Evolutionary conservation across 306 rosid genomes (phyloP).

Genomic region (Pyrus pyrifolia): DNA sequence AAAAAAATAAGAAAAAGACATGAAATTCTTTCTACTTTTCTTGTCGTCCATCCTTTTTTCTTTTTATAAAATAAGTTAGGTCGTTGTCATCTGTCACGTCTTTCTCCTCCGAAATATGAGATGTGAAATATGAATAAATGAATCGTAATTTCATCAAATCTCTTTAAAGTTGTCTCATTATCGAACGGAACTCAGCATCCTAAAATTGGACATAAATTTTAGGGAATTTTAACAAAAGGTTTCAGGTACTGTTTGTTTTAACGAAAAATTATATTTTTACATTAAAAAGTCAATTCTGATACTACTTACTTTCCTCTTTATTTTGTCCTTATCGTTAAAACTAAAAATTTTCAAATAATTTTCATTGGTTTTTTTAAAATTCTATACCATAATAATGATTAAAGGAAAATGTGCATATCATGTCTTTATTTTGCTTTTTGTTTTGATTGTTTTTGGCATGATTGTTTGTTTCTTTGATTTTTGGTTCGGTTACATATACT

Average conservation of each 20-base stretch:
- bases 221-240: no score
- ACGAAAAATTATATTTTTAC: no score
- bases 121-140: not conserved
- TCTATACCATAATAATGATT: not conserved
- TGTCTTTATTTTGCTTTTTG: not conserved
- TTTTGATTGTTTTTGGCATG: not conserved
- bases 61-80: not conserved
- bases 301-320: no score
- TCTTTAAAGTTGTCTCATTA: not conserved
- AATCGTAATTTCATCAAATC: not conserved
- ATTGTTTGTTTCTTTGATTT: not conserved
- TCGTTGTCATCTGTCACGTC: not conserved
- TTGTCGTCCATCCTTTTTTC: slow-evolving; percentile 18
- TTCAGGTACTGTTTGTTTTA: no score
- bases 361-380: not conserved
- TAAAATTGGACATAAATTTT: not conserved
- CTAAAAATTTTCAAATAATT: no score
- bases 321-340: no score
- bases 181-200: not conserved
- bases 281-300: no score
- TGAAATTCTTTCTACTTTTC: slow-evolving; percentile 10
- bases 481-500: no score
- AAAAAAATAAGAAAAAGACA: not conserved
- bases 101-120: not conserved
- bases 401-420: not conserved